Evolutionary conservation across 1,284 basidiomycete genomes (phyloP).

Genomic region (Leccinum olivaceoglutinosum): DNA sequence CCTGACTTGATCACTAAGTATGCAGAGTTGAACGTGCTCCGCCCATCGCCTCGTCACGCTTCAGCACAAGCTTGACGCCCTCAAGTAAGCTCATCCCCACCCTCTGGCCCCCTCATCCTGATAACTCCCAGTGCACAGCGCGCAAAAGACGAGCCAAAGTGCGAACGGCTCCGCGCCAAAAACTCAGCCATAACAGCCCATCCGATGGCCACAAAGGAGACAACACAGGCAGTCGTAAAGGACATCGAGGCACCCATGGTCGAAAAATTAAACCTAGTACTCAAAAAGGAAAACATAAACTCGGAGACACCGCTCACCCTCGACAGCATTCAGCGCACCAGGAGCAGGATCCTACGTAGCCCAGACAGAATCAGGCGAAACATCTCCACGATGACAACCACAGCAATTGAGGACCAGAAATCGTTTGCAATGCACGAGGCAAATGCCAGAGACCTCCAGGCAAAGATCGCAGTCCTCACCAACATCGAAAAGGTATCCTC

Average conservation of each 20-base stretch:
- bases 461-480: constrained; percentile 66
- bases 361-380: constrained; percentile 81
- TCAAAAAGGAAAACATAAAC: constrained; percentile 61
- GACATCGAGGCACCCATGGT: constrained; percentile 65
- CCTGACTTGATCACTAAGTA: constrained; percentile 44
- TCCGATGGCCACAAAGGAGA: constrained; percentile 61
- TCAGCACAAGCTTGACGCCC: constrained; percentile 47
- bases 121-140: constrained; percentile 48
- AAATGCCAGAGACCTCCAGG: constrained; percentile 70
- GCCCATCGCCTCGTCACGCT: constrained; percentile 52
- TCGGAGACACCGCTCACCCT: constrained; percentile 50
- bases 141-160: constrained; percentile 66
- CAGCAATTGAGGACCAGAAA: constrained; percentile 57
- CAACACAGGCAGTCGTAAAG: constrained; percentile 52
- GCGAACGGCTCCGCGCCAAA: constrained; percentile 53
- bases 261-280: constrained; percentile 53
- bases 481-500: constrained; percentile 64
- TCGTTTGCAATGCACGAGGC: constrained; percentile 56
- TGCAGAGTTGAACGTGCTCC: constrained; percentile 60
- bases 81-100: constrained; percentile 49
- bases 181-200: constrained; percentile 60
- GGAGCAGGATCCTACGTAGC: constrained; percentile 77
- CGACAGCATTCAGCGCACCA: constrained; percentile 56
- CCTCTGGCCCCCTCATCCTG: background rate
- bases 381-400: constrained; percentile 66